Evolutionary conservation across 208 protist genomes (phyloP).

Genomic region (Acanthamoeba lenticulata): DNA sequence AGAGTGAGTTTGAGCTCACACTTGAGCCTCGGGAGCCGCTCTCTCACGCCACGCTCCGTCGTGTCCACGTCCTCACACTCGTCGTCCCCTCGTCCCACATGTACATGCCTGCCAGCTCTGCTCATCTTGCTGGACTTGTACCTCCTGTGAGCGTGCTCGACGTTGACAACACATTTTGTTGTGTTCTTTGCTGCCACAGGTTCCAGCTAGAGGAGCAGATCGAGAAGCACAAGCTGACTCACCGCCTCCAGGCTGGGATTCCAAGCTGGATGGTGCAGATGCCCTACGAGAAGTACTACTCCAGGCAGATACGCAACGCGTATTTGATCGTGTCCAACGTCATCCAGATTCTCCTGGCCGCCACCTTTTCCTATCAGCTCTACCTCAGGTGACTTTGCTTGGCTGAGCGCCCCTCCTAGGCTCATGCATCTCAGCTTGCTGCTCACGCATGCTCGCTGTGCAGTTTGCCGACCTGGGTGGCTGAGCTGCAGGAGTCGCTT

Average conservation of each 20-base stretch:
- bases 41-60: neutral
- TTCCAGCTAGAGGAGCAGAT: neutral
- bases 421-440: neutral
- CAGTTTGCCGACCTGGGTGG: neutral
- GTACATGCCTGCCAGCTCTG: neutral
- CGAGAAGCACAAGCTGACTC: neutral
- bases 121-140: neutral
- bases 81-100: neutral
- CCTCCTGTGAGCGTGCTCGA: neutral
- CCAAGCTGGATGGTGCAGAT: neutral
- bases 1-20: neutral
- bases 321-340: neutral
- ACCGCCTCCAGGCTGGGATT: neutral
- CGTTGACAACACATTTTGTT: neutral
- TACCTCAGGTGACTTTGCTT: neutral
- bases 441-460: no score
- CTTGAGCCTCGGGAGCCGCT: neutral
- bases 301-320: neutral
- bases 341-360: neutral
- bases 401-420: no score
- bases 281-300: slow-evolving; percentile 29
- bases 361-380: neutral
- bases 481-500: neutral
- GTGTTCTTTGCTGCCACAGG: neutral
- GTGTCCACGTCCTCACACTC: neutral